phyloP scores from a whole-genome alignment of 768 basidiomycete genomes.

The Leccinum subtestaceum region DNA sequence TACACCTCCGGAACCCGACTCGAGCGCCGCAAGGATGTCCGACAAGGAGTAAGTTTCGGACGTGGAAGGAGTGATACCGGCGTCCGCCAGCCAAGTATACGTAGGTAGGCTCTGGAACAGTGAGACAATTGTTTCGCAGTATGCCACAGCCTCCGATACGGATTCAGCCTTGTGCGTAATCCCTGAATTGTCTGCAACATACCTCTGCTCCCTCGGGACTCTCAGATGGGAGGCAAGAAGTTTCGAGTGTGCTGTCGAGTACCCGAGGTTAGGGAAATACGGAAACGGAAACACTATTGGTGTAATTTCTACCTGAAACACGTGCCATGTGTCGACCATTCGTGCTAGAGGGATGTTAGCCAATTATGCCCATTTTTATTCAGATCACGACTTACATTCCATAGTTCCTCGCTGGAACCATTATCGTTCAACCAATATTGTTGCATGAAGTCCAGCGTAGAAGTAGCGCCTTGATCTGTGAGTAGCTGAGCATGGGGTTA shows the following conservation, averaged over 20 bases:
- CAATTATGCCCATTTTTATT: background rate
- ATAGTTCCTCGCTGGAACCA: constrained; percentile 61
- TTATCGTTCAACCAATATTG: constrained; percentile 61
- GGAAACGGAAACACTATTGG: background rate
- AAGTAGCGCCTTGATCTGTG: constrained; percentile 51
- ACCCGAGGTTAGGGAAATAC: constrained; percentile 1
- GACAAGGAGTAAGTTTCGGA: constrained; percentile 56
- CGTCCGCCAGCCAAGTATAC: constrained; percentile 63
- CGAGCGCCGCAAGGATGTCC: constrained; percentile 51
- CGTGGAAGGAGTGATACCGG: constrained; percentile 72
- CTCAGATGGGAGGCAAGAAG: constrained; percentile 58
- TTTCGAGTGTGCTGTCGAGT: constrained; percentile 50
- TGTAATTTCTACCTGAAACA: constrained; percentile 32
- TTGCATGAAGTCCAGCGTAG: constrained; percentile 59
- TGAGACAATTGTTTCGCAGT: constrained; percentile 55
- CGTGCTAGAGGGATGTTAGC: constrained; percentile 44
- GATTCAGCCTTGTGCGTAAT: background rate
- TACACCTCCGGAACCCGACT: constrained; percentile 50
- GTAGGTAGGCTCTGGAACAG: constrained; percentile 71
- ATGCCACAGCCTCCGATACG: constrained; percentile 56
- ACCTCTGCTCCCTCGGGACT: constrained; percentile 62
- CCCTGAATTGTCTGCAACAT: constrained; percentile 1
- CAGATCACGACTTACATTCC: constrained; percentile 49
- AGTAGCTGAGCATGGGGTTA: constrained; percentile 44
- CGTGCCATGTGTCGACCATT: constrained; percentile 70